Evolutionary conservation across 2,329 filamentous ascomycete genomes (phyloP), one percentile per base, ranked within the genome.

Genomic region (Curvularia spicifera): DNA sequence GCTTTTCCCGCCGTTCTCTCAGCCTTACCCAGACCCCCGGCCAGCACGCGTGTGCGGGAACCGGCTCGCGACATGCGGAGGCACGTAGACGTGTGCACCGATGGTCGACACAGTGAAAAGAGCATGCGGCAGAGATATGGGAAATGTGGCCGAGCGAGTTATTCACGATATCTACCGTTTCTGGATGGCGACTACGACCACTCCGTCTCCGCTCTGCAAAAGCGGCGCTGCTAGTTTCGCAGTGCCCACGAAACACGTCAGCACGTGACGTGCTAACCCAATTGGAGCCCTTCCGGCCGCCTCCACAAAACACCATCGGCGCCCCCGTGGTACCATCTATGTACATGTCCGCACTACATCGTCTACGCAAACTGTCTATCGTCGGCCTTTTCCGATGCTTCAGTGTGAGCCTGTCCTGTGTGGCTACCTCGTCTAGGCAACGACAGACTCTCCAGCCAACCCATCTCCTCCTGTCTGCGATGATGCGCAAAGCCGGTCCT

Each of bases 341-440:
- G 26, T 42, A 29, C 53, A 33, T 10, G 29, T 47, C 42, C 22
- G 31, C 12, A 45, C 39, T 29, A 22, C 20, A n/a, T 15, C 8
- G 45, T 24, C 28, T 33, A 46, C 56, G 15, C 51, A 55, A 47
- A 50, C 42, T 47, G 39, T 51, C 51, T 42, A 48, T 39, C 29
- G 26, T 48, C 48, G 51, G 55, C 18, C 22, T 28, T 22, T 22
- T 53, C 52, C 52, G 51, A 55, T 39, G 12, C 35, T 13, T 33
- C 35, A 12, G 39, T 20, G 18, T 47, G 35, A 15, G 13, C n/a
- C 12, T 39, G 49, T 9, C 28, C n/a, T 28, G 37, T 22, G 37
- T 51, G 8, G 24, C 39, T 20, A 64, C 66, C 69, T 64, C 61
- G 47, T 54, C 43, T 68, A 74, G 71, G 72, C 72, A 75, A 59